Percentiles rank a stretch among this genome's conserved stretches.
Conservation (phyloP, 2,329 filamentous ascomycete genomes). For the Diaporthe longicolla region DNA sequence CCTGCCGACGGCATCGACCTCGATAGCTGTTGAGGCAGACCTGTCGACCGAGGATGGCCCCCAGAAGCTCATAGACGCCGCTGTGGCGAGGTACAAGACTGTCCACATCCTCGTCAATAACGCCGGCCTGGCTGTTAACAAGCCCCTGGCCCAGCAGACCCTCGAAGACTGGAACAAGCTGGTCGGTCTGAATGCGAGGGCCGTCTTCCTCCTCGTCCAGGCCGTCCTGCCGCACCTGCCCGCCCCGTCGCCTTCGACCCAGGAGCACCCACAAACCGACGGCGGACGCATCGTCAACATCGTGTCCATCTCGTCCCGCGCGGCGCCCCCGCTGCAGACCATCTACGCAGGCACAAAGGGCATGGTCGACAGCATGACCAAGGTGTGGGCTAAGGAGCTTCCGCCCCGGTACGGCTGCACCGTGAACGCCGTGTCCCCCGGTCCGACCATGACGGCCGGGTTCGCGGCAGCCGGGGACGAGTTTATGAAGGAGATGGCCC, state of each 20-base stretch:
- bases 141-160: conserved; percentile 55
- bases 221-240: conserved; percentile 56
- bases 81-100: conserved; percentile 52
- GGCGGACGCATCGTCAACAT: conserved; percentile 61
- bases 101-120: conserved; percentile 58
- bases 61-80: conserved; percentile 52
- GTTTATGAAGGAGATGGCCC: conserved; percentile 49
- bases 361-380: conserved; percentile 64
- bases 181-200: conserved; percentile 58
- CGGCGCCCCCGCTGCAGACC: conserved; percentile 55
- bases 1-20: conserved; percentile 47
- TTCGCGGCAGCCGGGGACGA: conserved; percentile 34
- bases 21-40: conserved; percentile 59
- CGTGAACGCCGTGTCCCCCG: conserved; percentile 60
- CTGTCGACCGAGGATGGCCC: conserved; percentile 56
- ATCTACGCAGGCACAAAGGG: conserved; percentile 65
- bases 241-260: conserved; percentile 30
- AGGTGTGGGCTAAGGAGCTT: conserved; percentile 60
- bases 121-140: conserved; percentile 54
- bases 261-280: conserved; percentile 28
- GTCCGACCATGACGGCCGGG: conserved; percentile 55
- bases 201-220: conserved; percentile 59
- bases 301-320: conserved; percentile 53
- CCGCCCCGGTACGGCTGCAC: conserved; percentile 61
- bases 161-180: conserved; percentile 56